Base-by-base conservation (phyloP, 164 flowering plant genomes). In the Sextonia rubra region DNA sequence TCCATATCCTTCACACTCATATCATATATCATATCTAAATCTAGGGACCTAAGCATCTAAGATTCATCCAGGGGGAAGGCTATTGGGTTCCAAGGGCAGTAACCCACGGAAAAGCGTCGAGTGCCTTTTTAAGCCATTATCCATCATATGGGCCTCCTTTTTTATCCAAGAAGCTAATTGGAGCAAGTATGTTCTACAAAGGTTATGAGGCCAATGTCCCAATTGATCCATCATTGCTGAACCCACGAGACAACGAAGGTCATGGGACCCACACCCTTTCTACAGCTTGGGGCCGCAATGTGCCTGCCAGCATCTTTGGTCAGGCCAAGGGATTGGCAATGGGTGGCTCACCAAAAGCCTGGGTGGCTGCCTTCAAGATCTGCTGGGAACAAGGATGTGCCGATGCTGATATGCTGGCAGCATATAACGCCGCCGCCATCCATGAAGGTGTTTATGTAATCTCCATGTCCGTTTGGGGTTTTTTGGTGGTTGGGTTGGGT, bases 91-190 rank as follows among this genome's bases (percentile, higher is more conserved):
- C n/a, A n/a, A n/a, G n/a, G n/a, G n/a, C n/a, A n/a, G n/a, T n/a
- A n/a, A n/a, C n/a, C n/a, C n/a, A n/a, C n/a, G n/a, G n/a, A n/a
- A n/a, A n/a, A n/a, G n/a, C n/a, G n/a, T n/a, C n/a, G n/a, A n/a
- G n/a, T n/a, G n/a, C n/a, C n/a, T n/a, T n/a, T n/a, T n/a, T n/a
- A n/a, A n/a, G n/a, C n/a, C n/a, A n/a, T n/a, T n/a, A n/a, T n/a
- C n/a, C n/a, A n/a, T n/a, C n/a, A 37, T 37, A 37, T 37, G 44
- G 11, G 1, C 11, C 11, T 37, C 5, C 0, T 30, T 0, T 58
- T n/a, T 58, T 20, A 14, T 58, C 8, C n/a, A 85, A 94, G 85
- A 91, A 91, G 79, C 80, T 91, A 20, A 87, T 91, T 27, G 97
- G 97, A 71, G 92, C 87, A 12, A 84, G 87, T 64, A 69, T 68